Percentiles rank a stretch among this genome's conserved stretches.
Conservation (phyloP, 495 filamentous ascomycete species). For the Cercophora scortea region DNA sequence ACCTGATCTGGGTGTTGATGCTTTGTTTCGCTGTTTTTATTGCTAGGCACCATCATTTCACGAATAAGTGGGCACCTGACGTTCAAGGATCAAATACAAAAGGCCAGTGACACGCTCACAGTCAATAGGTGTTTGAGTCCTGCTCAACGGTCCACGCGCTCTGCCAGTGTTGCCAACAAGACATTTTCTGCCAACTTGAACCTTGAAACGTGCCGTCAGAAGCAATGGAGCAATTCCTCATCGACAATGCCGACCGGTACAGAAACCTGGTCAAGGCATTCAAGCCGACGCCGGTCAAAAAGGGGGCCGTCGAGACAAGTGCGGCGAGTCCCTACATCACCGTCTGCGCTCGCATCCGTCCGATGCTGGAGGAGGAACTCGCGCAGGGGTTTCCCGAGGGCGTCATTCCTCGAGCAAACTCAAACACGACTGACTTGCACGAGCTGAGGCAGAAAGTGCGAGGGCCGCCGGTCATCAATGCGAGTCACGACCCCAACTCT, state of each 20-base stretch:
- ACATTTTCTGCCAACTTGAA: no score
- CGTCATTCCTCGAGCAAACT: conserved; percentile 2
- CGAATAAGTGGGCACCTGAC: no score
- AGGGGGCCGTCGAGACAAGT: background rate
- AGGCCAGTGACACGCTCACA: no score
- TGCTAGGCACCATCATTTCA: no score
- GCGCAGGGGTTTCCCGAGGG: conserved; percentile 7
- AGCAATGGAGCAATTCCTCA: conserved; percentile 16
- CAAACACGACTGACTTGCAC: conserved; percentile 11
- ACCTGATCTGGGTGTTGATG: no score
- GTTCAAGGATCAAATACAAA: no score
- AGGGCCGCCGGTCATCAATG: conserved; percentile 8
- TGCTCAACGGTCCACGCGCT: no score
- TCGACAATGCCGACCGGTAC: conserved; percentile 16
- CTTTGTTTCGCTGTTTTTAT: no score
- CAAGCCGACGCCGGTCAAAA: conserved; percentile 5
- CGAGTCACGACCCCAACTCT: background rate
- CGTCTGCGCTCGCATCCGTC: conserved; percentile 13
- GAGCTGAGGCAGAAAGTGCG: conserved; percentile 8
- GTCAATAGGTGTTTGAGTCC: no score
- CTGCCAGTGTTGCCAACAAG: no score
- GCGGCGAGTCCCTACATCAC: conserved; percentile 6
- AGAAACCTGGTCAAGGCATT: conserved; percentile 9
- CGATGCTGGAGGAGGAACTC: conserved; percentile 13
- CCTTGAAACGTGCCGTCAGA: no score